Percentiles rank a stretch among this genome's conserved stretches.
phyloP scores from a whole-genome alignment of 305 asterid species.

The Rubia peregrina region DNA sequence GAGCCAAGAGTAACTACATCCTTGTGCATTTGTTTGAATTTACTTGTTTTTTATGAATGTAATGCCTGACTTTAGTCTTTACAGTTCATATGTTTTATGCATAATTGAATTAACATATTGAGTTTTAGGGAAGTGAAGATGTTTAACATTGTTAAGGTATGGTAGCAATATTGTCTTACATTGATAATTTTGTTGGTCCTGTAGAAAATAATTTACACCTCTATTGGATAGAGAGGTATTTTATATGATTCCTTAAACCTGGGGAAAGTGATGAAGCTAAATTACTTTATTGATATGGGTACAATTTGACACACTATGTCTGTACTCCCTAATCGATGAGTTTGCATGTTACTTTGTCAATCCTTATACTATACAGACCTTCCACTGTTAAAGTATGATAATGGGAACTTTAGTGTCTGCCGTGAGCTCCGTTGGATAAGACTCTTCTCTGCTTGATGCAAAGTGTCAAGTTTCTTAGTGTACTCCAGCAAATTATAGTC shows the following conservation, averaged over 20 bases:
- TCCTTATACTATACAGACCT: not conserved
- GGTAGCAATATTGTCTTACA: not conserved
- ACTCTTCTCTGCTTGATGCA: not conserved
- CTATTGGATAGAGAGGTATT: no score
- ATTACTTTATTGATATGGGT: not conserved
- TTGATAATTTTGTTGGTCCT: not conserved
- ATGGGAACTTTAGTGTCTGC: not conserved
- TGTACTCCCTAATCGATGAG: not conserved
- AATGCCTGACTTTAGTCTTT: not conserved
- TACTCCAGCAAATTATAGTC: not conserved
- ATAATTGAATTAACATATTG: not conserved
- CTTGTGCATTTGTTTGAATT: conserved; percentile 12
- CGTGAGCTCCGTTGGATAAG: not conserved
- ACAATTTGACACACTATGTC: not conserved
- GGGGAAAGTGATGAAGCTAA: not conserved
- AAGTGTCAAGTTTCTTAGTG: not conserved
- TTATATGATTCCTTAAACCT: no score
- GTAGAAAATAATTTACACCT: no score
- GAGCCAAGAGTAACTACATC: conserved; percentile 80
- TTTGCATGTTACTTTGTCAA: not conserved
- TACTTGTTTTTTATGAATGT: not conserved
- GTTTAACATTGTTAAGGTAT: not conserved
- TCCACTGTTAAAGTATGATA: not conserved
- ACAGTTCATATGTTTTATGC: not conserved
- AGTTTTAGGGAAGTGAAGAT: not conserved